Evolutionary conservation across 2,329 filamentous ascomycete species (phyloP).

Genomic region (Penicillium sp.): DNA sequence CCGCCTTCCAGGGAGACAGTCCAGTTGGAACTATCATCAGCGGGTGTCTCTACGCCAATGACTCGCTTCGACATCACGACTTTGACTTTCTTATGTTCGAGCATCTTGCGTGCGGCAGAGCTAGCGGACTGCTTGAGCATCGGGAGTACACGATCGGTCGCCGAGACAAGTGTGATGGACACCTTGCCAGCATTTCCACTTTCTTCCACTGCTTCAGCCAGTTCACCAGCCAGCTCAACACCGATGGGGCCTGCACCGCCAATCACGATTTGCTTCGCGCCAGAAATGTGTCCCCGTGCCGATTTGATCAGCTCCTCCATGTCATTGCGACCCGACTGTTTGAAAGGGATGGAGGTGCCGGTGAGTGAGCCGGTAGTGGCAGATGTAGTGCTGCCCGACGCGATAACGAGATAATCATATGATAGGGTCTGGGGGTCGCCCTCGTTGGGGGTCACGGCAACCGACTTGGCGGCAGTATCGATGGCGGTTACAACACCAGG

Average conservation of each 20-base stretch:
- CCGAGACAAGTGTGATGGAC: conserved; percentile 40
- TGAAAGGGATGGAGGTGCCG: conserved; percentile 40
- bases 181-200: conserved; percentile 35
- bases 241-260: conserved; percentile 52
- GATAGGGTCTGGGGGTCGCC: conserved; percentile 31
- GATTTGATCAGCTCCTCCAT: conserved; percentile 34
- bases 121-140: conserved; percentile 32
- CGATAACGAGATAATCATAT: conserved; percentile 58
- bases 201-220: conserved; percentile 41
- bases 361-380: conserved; percentile 36
- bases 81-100: conserved; percentile 50
- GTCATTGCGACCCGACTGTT: conserved; percentile 43
- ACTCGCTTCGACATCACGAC: conserved; percentile 39
- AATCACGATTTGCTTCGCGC: conserved; percentile 48
- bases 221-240: conserved; percentile 51
- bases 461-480: conserved; percentile 44
- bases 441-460: conserved; percentile 44
- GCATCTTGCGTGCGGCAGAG: conserved; percentile 46
- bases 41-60: conserved; percentile 32
- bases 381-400: conserved; percentile 53
- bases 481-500: conserved; percentile 51
- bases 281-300: conserved; percentile 36
- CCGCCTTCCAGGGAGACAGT: conserved; percentile 49
- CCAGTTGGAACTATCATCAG: conserved; percentile 38
- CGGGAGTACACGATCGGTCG: conserved; percentile 28